phyloP scores from a whole-genome alignment of 192 early-diverging fungal species.

The Kappamyces sp. region DNA sequence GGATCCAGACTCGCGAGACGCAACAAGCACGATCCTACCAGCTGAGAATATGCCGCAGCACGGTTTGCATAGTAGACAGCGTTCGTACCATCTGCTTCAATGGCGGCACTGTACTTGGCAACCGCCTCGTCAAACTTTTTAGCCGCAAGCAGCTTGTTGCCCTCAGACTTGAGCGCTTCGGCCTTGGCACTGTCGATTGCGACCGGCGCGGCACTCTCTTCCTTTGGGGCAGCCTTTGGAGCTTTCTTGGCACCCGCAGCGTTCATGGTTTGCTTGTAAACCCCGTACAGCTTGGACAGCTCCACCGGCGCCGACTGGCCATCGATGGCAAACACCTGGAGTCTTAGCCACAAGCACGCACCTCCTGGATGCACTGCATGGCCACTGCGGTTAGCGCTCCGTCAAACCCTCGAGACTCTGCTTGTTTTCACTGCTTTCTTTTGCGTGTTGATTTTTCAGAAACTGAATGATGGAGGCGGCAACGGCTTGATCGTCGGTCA shows the following conservation, averaged over 20 bases:
- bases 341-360: conserved; percentile 11
- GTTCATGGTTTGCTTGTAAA: too few relatives aligned
- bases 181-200: conserved; percentile 57
- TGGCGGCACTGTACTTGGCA: conserved; percentile 84
- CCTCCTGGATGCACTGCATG: conserved; percentile 62
- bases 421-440: too few relatives aligned
- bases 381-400: conserved; percentile 47
- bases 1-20: too few relatives aligned
- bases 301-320: too few relatives aligned
- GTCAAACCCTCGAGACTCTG: too few relatives aligned
- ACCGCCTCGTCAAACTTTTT: conserved; percentile 84
- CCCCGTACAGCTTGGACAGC: too few relatives aligned
- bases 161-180: conserved; percentile 83
- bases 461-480: too few relatives aligned
- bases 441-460: too few relatives aligned
- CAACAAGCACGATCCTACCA: too few relatives aligned
- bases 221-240: conserved; percentile 5
- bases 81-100: conserved; percentile 71
- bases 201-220: not conserved
- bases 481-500: too few relatives aligned
- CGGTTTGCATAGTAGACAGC: conserved; percentile 98
- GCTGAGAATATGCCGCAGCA: conserved; percentile 89
- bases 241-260: not conserved
- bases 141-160: conserved; percentile 80
- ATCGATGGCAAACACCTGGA: too few relatives aligned